Conservation (phyloP, 129 eudicot species). For the sunflower (Helianthus annuus) region DNA sequence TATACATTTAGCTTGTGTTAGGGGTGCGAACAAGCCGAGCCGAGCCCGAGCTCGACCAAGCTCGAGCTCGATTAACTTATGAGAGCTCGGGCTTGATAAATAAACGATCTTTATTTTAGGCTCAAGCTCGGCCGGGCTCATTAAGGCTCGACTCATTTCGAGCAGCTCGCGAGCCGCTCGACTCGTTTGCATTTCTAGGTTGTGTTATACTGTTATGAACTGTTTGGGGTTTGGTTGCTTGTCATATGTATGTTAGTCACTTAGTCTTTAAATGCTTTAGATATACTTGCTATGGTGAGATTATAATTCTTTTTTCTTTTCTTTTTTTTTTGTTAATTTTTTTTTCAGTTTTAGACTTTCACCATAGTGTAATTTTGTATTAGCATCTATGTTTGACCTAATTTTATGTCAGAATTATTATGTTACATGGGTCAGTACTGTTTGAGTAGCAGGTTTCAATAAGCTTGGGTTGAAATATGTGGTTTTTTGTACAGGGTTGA, state of each 20-base stretch:
- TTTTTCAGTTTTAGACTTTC: neutral
- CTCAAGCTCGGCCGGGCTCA: too few species aligned
- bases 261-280: neutral
- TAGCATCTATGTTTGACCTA: constrained; percentile 8
- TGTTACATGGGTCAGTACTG: neutral
- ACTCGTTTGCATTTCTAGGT: too few species aligned
- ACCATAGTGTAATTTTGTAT: neutral
- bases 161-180: too few species aligned
- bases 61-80: too few species aligned
- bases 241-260: neutral
- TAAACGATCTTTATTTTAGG: too few species aligned
- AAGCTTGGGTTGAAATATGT: neutral
- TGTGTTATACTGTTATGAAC: neutral
- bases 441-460: neutral
- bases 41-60: too few species aligned
- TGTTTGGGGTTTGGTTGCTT: constrained; percentile 8
- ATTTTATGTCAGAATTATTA: neutral
- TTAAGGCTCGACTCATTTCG: too few species aligned
- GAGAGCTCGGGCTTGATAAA: too few species aligned
- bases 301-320: neutral
- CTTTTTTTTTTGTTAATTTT: too few species aligned
- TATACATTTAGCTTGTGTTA: neutral
- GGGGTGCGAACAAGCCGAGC: too few species aligned
- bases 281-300: neutral
- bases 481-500: neutral